Evolutionary conservation across 345 rosid species (phyloP), one percentile per base, ranked within the genome.

Genomic region (Arabidopsis arenosa): DNA sequence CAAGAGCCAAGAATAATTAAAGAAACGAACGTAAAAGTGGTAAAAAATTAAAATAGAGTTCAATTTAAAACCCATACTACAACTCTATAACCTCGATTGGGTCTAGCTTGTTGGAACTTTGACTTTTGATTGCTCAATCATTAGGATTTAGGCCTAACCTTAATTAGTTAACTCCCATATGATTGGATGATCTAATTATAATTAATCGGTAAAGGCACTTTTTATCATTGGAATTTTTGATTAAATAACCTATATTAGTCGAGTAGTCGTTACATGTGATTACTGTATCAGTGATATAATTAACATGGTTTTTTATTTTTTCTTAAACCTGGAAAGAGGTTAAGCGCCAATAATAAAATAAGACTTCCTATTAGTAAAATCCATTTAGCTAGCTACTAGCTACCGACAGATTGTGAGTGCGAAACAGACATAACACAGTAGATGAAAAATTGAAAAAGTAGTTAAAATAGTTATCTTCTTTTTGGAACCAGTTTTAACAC

Each of bases 391-490:
- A 28, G 32, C 32, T 28, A 28, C 5, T 28, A 68, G 26, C 53
- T 28, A 32, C 63, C 63, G 73, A 68, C 73, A 68, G 52, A n/a
- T 65, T 65, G 44, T 48, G 70, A 47, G 6, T 35, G 37, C 14
- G 15, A 17, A 47, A 45, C 49, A 14, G 17, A 45, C 14, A 6
- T 33, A 47, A 45, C 49, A 14, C 49, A 45, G 18, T 45, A 5
- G 32, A 11, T 4, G 4, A 10, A 11, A 32, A 15, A 32, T 8
- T 15, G 1, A 33, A 10, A 39, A 55, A 15, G 64, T 69, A 6
- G 43, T 69, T 30, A 41, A n/a, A 30, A 55, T 28, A 39, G 14
- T 11, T 45, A 2, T 26, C 28, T 68, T 36, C 4, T 48, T 53
- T 39, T 11, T 39, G 1, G 7, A 54, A 4, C 40, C 53, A 40